Evolutionary conservation across 306 rosid genomes (phyloP).

Genomic region (Lathyrus tuberosus): DNA sequence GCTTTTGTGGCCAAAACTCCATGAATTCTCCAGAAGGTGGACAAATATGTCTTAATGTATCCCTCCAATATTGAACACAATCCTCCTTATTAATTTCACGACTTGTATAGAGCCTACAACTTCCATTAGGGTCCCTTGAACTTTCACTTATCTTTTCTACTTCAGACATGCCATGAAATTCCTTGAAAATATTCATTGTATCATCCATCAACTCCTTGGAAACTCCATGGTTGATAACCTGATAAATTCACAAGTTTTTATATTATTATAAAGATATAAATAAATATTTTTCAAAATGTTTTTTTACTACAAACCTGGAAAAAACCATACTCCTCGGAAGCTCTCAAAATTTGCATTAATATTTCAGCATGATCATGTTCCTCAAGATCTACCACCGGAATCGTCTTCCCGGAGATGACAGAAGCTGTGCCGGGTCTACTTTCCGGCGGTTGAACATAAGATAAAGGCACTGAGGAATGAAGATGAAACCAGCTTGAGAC

Average conservation of each 20-base stretch:
- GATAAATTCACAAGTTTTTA: too few relatives aligned
- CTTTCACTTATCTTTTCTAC: conserved; percentile 61
- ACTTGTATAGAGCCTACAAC: conserved; percentile 70
- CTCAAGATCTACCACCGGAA: conserved; percentile 62
- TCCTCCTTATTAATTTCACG: conserved; percentile 54
- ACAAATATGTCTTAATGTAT: conserved; percentile 58
- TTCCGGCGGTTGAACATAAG: conserved; percentile 54
- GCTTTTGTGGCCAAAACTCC: conserved; percentile 70
- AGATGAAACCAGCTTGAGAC: conserved; percentile 50
- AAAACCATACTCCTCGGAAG: conserved; percentile 62
- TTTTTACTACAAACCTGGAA: too few relatives aligned
- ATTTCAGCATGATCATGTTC: conserved; percentile 35
- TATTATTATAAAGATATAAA: too few relatives aligned
- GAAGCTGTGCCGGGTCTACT: conserved; percentile 40
- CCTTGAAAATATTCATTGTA: conserved; percentile 49
- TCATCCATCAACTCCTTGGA: conserved; percentile 48
- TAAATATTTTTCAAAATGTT: too few relatives aligned
- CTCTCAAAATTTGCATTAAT: conserved; percentile 48
- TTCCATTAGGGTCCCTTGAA: conserved; percentile 53
- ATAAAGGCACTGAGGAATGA: conserved; percentile 40
- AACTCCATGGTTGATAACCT: conserved; percentile 45
- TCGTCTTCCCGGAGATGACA: conserved; percentile 26
- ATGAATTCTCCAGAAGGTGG: conserved; percentile 53
- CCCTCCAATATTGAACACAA: conserved; percentile 65
- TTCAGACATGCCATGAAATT: conserved; percentile 58